These are phyloP conservation scores for Aspergillus kassunensis DNA, from an alignment of 495 filamentous ascomycete genomes.

Conservation along the genomic window DNA sequence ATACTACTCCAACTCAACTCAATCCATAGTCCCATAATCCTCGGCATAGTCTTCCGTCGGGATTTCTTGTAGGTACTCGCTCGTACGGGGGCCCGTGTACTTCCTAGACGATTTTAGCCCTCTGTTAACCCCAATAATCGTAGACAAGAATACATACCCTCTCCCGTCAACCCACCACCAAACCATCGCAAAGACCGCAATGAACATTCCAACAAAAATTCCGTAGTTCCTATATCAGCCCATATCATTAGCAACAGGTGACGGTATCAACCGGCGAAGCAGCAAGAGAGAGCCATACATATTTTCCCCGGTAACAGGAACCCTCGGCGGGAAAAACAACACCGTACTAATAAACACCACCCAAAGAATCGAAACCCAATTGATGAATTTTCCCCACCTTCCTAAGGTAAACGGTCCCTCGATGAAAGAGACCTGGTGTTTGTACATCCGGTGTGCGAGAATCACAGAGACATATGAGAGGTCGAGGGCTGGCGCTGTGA, in stretches of 20 bases:
- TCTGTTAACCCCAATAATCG: neutral
- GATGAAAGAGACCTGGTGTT: constrained; percentile 53
- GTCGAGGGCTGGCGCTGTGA: constrained; percentile 67
- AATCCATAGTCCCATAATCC: constrained; percentile 23
- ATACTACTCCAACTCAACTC: neutral
- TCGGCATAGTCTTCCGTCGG: constrained; percentile 30
- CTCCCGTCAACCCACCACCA: constrained; percentile 65
- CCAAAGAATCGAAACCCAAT: constrained; percentile 59
- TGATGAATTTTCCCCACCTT: constrained; percentile 54
- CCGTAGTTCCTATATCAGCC: constrained; percentile 56
- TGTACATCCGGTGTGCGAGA: constrained; percentile 59
- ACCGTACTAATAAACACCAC: constrained; percentile 65
- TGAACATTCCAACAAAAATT: constrained; percentile 59
- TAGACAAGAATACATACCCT: constrained; percentile 38
- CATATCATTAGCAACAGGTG: neutral
- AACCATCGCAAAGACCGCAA: constrained; percentile 55
- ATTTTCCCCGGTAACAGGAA: constrained; percentile 59
- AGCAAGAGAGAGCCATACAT: constrained; percentile 41
- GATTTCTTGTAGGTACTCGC: constrained; percentile 39
- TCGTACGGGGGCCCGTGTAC: constrained; percentile 56
- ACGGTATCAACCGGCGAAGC: too few species aligned
- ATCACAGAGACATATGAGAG: constrained; percentile 67
- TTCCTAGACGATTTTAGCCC: constrained; percentile 25
- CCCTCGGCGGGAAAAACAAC: constrained; percentile 60
- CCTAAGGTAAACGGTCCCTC: constrained; percentile 64